Base-by-base conservation (phyloP, 208 protist genomes). In the Crithidia bombi region DNA sequence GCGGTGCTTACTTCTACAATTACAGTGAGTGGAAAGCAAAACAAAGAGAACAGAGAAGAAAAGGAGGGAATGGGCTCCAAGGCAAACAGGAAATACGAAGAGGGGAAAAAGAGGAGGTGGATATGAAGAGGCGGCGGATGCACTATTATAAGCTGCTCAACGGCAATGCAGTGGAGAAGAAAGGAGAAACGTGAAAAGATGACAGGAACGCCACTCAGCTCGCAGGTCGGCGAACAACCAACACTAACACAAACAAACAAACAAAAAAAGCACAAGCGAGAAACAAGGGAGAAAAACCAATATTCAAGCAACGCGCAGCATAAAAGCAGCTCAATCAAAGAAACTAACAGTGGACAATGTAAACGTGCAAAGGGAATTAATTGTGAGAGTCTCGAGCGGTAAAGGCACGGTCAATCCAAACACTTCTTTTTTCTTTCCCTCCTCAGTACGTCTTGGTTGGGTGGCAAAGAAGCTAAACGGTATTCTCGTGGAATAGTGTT, bases 241-340 rank as follows among this genome's bases (percentile, higher is more conserved):
- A n/a, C n/a, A n/a, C n/a, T 46, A 28, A 55, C 62, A 71, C 5
- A 68, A 72, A 61, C 58, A 72, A 65, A 69, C 51, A 43, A 73
- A 38, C 63, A 57, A 65, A 10, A 21, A 26, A 56, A 61, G 19
- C 51, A 56, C 17, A 39, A 43, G 33, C 28, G 33, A 61, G n/a
- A 61, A 47, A 52, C 2, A 49, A 52, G 19, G 26, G 32, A 21
- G 15, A 19, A 5, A 47, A 47, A 21, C 14, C 5, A 47, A 47
- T 19, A 47, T 9, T 47, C 17, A 50, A 64, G 4, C 19, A 62
- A 64, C 7, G 43, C 43, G 7, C 21, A n/a, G 43, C 17, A 47
- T 47, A 23, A 47, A 47, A 19, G 43, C 10, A 19, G 21, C 5
- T 47, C 43, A 43, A 9, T 47, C 43, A 47, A 19, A 47, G 15